phyloP scores from a whole-genome alignment of 768 basidiomycete species.

The Butyriboletus loyo region DNA sequence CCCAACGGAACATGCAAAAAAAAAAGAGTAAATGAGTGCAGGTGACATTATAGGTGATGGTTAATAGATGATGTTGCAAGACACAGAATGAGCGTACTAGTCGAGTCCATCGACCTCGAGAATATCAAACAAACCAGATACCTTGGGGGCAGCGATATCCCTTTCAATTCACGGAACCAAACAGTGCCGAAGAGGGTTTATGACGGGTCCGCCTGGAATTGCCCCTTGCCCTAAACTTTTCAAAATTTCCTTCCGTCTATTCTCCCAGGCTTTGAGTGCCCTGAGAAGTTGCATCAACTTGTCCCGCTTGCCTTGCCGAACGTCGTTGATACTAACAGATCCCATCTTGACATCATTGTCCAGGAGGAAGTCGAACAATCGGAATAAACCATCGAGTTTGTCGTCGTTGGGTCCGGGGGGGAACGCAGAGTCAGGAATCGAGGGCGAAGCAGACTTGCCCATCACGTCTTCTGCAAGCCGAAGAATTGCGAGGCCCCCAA shows the following conservation, averaged over 20 bases:
- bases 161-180: background rate
- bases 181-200: background rate
- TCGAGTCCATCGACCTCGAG: conserved; percentile 13
- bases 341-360: conserved; percentile 92
- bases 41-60: background rate
- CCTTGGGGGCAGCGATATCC: background rate
- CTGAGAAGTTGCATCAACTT: conserved; percentile 62
- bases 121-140: conserved; percentile 2
- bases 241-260: background rate
- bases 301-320: conserved; percentile 74
- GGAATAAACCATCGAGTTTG: conserved; percentile 83
- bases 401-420: conserved; percentile 65
- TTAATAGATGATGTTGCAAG: conserved; percentile 8
- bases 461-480: conserved; percentile 83
- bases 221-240: background rate
- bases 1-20: conserved; percentile 1
- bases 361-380: conserved; percentile 85
- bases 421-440: conserved; percentile 79
- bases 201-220: background rate
- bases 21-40: conserved; percentile 2
- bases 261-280: background rate
- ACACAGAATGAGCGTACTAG: conserved; percentile 19
- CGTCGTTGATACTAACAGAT: conserved; percentile 89
- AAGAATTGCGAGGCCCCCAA: conserved; percentile 73
- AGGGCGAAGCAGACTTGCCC: conserved; percentile 61